Percentiles rank a stretch among this genome's conserved stretches.
Conservation (phyloP, 2,329 filamentous ascomycete genomes). For the Neurospora crassa region DNA sequence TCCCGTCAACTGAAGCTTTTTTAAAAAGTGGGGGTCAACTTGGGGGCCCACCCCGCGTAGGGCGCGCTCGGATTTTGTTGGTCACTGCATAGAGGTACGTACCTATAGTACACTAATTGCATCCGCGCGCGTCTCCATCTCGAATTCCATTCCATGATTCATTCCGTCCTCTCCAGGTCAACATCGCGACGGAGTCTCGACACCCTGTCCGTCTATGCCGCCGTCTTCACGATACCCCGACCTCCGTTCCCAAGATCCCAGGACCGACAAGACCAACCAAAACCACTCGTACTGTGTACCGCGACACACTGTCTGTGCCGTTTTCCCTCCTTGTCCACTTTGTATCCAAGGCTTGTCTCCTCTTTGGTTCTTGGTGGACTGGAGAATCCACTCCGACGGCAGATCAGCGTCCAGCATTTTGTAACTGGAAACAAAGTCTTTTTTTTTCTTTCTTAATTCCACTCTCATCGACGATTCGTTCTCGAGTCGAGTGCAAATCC, state of each 20-base stretch:
- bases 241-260: background rate
- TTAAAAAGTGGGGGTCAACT: background rate
- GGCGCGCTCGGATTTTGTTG: background rate
- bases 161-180: background rate
- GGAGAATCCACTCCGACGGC: background rate
- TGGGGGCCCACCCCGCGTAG: background rate
- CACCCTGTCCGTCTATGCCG: background rate
- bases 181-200: background rate
- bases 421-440: background rate
- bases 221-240: background rate
- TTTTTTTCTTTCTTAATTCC: background rate
- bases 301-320: background rate
- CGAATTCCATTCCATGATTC: background rate
- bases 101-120: background rate
- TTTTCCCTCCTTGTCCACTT: background rate
- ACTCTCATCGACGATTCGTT: background rate
- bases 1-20: background rate
- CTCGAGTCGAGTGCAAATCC: background rate
- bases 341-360: background rate
- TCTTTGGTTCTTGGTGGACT: background rate
- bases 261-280: background rate
- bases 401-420: background rate
- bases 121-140: background rate
- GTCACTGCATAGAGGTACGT: background rate
- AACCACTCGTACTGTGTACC: background rate